These are phyloP conservation scores for Shiraia bambusicola DNA, from an alignment of 2,329 filamentous ascomycete genomes.

Conservation along the genomic window DNA sequence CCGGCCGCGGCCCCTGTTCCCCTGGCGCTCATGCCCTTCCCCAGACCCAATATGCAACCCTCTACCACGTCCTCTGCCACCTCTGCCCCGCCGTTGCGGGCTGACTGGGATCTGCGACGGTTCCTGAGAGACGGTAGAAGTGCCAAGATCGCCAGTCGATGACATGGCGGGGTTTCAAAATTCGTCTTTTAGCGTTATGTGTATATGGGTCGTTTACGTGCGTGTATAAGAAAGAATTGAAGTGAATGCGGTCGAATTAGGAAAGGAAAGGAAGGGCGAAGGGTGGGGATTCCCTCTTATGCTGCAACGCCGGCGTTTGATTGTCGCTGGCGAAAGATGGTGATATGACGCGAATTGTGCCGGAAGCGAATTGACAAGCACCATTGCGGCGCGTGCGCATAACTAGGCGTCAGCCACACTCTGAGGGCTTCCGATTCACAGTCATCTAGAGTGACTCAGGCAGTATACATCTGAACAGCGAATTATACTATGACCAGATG, in stretches of 20 bases:
- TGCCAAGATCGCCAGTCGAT: conserved; percentile 21
- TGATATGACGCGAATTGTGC: conserved; percentile 24
- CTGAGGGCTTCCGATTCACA: conserved; percentile 5
- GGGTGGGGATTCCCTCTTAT: conserved; percentile 23
- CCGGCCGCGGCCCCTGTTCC: conserved; percentile 37
- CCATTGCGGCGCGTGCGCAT: conserved; percentile 15
- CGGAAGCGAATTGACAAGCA: conserved; percentile 31
- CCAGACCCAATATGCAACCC: conserved; percentile 24
- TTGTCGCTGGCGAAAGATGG: conserved; percentile 20
- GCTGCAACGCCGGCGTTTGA: conserved; percentile 10
- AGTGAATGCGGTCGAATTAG: conserved; percentile 1
- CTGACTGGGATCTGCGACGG: conserved; percentile 27
- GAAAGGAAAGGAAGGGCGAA: conserved; percentile 1
- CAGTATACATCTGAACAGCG: conserved; percentile 1
- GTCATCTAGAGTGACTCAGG: conserved; percentile 29
- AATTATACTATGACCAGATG: conserved; percentile 17
- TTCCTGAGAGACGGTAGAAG: conserved; percentile 21
- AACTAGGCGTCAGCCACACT: conserved; percentile 16
- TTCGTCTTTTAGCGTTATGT: conserved; percentile 4
- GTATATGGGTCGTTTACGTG: background rate
- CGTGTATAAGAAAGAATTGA: background rate
- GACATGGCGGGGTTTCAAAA: conserved; percentile 38
- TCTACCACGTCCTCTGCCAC: conserved; percentile 34
- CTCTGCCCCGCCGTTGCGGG: conserved; percentile 32
- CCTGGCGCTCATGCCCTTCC: conserved; percentile 20